Conservation (phyloP, 1,284 basidiomycete species). For the Paramarasmius palmivorus region DNA sequence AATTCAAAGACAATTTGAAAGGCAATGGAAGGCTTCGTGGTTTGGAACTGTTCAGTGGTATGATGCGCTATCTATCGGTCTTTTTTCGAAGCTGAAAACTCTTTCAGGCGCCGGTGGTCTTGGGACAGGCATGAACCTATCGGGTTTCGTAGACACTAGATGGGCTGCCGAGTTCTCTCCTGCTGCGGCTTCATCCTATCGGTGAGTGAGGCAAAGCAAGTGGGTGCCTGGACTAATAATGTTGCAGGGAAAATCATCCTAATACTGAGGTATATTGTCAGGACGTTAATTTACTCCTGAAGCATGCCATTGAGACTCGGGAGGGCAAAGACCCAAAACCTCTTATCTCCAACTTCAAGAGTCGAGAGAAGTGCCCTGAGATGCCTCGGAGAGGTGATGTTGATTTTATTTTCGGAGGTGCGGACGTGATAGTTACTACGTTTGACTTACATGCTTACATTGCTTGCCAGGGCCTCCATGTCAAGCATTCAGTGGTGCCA, state of each 20-base stretch:
- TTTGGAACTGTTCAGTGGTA: conserved; percentile 68
- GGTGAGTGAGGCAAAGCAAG: conserved; percentile 34
- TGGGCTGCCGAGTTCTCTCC: conserved; percentile 68
- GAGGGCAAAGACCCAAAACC: conserved; percentile 36
- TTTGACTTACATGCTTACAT: conserved; percentile 4
- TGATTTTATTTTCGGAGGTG: conserved; percentile 73
- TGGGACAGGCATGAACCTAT: conserved; percentile 61
- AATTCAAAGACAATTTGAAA: conserved; percentile 30
- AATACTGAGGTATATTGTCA: conserved; percentile 61
- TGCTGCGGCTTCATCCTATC: conserved; percentile 61
- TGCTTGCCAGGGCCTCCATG: conserved; percentile 60
- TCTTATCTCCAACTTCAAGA: not conserved
- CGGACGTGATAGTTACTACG: conserved; percentile 16
- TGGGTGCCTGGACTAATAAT: conserved; percentile 2
- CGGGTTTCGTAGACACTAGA: conserved; percentile 57
- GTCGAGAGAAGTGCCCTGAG: conserved; percentile 27
- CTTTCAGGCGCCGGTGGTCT: conserved; percentile 68
- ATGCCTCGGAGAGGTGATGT: conserved; percentile 62
- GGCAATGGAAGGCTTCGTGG: conserved; percentile 47
- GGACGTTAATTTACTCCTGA: conserved; percentile 57
- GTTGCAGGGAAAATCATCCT: conserved; percentile 57
- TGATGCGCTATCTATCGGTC: conserved; percentile 11
- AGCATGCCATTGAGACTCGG: conserved; percentile 51
- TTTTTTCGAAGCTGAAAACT: conserved; percentile 7
- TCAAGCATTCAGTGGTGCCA: conserved; percentile 65